Evolutionary conservation across 495 filamentous ascomycete species (phyloP).

Genomic region (Amorphotheca resinae): DNA sequence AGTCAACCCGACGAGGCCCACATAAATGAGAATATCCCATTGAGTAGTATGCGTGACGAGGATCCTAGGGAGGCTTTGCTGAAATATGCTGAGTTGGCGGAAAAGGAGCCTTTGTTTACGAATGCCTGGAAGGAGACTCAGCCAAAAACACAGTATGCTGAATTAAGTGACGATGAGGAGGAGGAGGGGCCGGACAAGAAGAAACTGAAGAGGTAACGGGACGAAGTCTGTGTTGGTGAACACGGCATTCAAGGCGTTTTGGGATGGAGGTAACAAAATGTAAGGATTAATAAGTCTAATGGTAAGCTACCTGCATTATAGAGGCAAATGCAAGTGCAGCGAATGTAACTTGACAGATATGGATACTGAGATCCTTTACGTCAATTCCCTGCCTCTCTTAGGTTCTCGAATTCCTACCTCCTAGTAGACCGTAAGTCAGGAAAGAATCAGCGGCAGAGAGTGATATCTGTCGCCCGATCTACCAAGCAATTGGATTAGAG

Average conservation of each 20-base stretch:
- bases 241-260: background rate
- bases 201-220: constrained; percentile 32
- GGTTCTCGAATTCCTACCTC: no score
- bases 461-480: no score
- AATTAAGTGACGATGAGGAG: constrained; percentile 82
- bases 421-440: no score
- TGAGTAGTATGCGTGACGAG: constrained; percentile 93
- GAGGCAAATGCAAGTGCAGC: background rate
- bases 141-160: constrained; percentile 83
- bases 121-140: constrained; percentile 87
- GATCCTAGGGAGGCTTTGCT: constrained; percentile 88
- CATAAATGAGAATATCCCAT: constrained; percentile 73
- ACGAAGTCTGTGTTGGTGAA: background rate
- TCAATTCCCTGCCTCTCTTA: no score
- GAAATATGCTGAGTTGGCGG: constrained; percentile 88
- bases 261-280: background rate
- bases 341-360: background rate
- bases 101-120: constrained; percentile 90
- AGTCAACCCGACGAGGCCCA: constrained; percentile 82
- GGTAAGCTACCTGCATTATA: background rate
- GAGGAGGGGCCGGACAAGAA: constrained; percentile 59
- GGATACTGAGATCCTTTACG: no score
- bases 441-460: no score
- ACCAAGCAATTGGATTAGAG: no score
- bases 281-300: background rate